phyloP scores from a whole-genome alignment of 495 filamentous ascomycete species.

The Cairneyella variabilis region DNA sequence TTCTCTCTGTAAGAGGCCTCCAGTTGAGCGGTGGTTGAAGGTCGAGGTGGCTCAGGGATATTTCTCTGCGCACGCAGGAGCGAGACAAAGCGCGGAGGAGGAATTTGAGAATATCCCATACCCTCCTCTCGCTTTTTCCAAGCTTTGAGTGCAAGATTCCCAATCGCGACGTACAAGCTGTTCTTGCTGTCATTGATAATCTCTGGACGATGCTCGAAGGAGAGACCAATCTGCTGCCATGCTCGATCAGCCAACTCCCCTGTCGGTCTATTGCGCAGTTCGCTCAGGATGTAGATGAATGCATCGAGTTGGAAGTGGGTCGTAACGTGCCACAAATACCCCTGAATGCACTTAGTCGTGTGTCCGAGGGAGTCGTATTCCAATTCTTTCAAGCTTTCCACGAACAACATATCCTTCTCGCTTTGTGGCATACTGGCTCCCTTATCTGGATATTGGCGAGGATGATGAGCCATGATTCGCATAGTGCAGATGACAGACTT shows the following conservation, averaged over 20 bases:
- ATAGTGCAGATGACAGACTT: constrained; percentile 40
- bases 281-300: constrained; percentile 48
- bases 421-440: constrained; percentile 24
- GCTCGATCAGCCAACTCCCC: constrained; percentile 49
- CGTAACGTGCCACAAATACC: constrained; percentile 48
- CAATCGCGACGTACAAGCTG: constrained; percentile 34
- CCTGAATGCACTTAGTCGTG: constrained; percentile 30
- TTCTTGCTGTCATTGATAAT: constrained; percentile 40
- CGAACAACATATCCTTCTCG: constrained; percentile 45
- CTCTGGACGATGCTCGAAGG: constrained; percentile 42
- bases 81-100: constrained; percentile 18
- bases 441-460: constrained; percentile 37
- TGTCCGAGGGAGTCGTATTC: constrained; percentile 43
- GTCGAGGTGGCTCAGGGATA: constrained; percentile 8
- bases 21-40: neutral
- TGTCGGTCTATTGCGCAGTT: constrained; percentile 44
- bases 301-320: constrained; percentile 49
- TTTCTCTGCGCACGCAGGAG: constrained; percentile 19
- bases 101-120: neutral
- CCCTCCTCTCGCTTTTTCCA: constrained; percentile 41
- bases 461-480: constrained; percentile 38
- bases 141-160: constrained; percentile 40
- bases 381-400: constrained; percentile 35
- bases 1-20: neutral
- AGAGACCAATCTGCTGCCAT: constrained; percentile 39